Conservation (phyloP, 495 filamentous ascomycete genomes). For the Neurospora sp. region DNA sequence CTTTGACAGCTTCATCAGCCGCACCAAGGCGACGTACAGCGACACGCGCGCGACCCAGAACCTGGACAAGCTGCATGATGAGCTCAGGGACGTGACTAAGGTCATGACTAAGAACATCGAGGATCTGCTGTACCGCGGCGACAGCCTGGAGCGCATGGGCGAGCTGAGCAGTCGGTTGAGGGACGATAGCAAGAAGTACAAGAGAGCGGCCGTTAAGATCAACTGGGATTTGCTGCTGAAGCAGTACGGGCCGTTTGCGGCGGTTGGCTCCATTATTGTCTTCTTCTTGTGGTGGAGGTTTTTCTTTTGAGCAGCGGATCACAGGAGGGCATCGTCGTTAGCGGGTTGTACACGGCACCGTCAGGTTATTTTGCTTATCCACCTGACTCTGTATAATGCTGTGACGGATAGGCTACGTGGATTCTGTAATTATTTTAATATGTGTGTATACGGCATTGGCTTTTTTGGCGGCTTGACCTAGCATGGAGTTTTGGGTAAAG, state of each 20-base stretch:
- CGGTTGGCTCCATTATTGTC: conserved; percentile 65
- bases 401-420: background rate
- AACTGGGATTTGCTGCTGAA: conserved; percentile 97
- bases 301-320: conserved; percentile 58
- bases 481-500: conserved; percentile 10
- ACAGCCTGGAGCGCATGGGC: conserved; percentile 93
- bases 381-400: background rate
- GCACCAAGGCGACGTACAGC: conserved; percentile 90
- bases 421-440: background rate
- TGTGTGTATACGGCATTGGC: background rate
- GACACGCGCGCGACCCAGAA: conserved; percentile 82
- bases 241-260: conserved; percentile 90
- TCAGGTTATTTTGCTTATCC: background rate
- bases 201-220: conserved; percentile 83
- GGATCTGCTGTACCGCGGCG: conserved; percentile 89
- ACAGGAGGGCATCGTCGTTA: background rate
- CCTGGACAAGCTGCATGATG: conserved; percentile 83
- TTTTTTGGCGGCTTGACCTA: conserved; percentile 2
- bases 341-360: background rate
- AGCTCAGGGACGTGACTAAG: conserved; percentile 93
- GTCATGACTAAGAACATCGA: conserved; percentile 99
- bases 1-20: conserved; percentile 93
- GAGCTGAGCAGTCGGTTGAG: conserved; percentile 77
- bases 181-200: conserved; percentile 92
- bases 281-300: conserved; percentile 89